These are phyloP conservation scores for Nepenthes gracilis DNA, from an alignment of 148 eudicot genomes.

Conservation along the genomic window DNA sequence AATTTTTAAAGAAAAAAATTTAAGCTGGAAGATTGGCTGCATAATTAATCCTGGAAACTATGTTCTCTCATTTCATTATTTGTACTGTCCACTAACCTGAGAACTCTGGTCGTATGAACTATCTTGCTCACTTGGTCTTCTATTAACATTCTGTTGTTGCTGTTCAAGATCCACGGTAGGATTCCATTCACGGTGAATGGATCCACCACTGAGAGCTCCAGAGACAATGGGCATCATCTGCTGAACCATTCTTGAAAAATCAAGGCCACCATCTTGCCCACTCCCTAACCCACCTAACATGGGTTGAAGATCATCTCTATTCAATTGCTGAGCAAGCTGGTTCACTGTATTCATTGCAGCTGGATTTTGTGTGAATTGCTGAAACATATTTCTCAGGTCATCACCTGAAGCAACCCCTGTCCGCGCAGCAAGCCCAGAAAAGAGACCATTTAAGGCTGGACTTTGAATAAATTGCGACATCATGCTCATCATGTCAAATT, in stretches of 20 bases:
- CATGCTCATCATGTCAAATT: conserved; percentile 39
- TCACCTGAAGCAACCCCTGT: conserved; percentile 65
- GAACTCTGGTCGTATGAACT: neutral
- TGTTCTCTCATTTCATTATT: neutral
- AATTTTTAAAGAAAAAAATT: neutral
- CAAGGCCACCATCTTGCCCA: conserved; percentile 58
- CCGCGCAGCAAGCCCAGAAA: conserved; percentile 79
- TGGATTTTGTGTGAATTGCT: conserved; percentile 74
- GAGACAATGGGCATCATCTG: conserved; percentile 99
- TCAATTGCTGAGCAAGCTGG: conserved; percentile 85
- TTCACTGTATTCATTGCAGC: conserved; percentile 76
- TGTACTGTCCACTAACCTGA: neutral
- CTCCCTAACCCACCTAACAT: conserved; percentile 50
- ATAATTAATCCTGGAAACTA: neutral
- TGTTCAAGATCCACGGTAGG: conserved; percentile 15
- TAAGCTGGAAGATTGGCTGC: neutral
- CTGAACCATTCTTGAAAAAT: conserved; percentile 79
- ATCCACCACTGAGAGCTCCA: conserved; percentile 63
- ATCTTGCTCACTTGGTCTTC: conserved; percentile 15
- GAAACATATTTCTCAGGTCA: conserved; percentile 71
- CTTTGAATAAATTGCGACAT: conserved; percentile 71
- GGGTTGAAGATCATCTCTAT: conserved; percentile 44
- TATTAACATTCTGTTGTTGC: conserved; percentile 10
- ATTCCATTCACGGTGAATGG: conserved; percentile 17
- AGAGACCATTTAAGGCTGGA: conserved; percentile 65